phyloP scores from a whole-genome alignment of 495 filamentous ascomycete genomes.

The Durotheca rogersii region DNA sequence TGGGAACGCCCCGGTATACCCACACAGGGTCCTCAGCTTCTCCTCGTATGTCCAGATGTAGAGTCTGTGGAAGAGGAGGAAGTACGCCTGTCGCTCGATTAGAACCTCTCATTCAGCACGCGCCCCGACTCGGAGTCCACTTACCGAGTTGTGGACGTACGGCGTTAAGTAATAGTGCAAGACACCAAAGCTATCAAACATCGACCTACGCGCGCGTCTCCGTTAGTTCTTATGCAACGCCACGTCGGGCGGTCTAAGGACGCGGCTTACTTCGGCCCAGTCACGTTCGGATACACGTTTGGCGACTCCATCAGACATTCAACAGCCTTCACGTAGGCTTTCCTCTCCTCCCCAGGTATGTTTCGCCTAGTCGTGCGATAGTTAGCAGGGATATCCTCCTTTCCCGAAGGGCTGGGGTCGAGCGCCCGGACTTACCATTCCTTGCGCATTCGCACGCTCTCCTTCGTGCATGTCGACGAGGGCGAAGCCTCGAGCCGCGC shows the following conservation, averaged over 20 bases:
- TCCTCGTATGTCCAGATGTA: slow-evolving; percentile 41
- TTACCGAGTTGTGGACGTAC: slow-evolving; percentile 40
- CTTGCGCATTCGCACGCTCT: slow-evolving; percentile 44
- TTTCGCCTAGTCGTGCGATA: slow-evolving; percentile 37
- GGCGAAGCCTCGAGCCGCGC: slow-evolving; percentile 34
- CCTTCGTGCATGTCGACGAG: slow-evolving; percentile 42
- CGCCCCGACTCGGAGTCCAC: not conserved
- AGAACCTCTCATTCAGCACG: not conserved
- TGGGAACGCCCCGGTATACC: slow-evolving; percentile 40
- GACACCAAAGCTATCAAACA: slow-evolving; percentile 37
- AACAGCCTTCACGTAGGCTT: slow-evolving; percentile 39
- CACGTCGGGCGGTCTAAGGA: not conserved
- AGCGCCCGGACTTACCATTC: slow-evolving; percentile 51
- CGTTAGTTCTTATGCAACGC: not conserved
- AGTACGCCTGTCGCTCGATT: slow-evolving; percentile 32
- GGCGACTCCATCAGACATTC: slow-evolving; percentile 42
- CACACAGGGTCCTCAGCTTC: slow-evolving; percentile 41
- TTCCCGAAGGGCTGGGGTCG: too few relatives aligned
- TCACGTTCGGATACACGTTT: slow-evolving; percentile 33
- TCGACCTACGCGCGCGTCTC: slow-evolving; percentile 9
- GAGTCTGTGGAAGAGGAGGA: slow-evolving; percentile 44
- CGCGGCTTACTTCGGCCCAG: slow-evolving; percentile 33
- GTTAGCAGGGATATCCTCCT: not conserved
- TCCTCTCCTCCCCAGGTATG: slow-evolving; percentile 42
- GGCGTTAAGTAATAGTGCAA: slow-evolving; percentile 41